phyloP scores from a whole-genome alignment of 208 protist genomes.

The Acanthamoeba royreba region DNA sequence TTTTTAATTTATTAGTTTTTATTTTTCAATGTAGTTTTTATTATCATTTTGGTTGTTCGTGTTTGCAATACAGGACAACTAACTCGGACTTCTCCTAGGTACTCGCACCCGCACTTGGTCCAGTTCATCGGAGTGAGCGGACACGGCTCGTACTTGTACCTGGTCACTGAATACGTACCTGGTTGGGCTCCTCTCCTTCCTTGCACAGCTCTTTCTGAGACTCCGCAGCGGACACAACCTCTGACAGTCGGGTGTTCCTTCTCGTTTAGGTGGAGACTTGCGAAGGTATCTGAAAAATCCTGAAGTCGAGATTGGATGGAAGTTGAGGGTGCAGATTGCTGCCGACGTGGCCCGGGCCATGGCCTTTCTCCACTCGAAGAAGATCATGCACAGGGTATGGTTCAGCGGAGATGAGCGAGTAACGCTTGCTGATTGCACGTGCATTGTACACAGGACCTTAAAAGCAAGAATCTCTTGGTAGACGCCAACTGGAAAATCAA shows the following conservation, averaged over 20 bases:
- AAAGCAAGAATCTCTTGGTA: constrained; percentile 54
- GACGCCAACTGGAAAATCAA: not conserved
- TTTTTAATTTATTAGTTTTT: not conserved
- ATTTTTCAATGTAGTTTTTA: not conserved
- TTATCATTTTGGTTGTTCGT: not conserved
- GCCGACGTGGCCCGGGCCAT: constrained; percentile 51
- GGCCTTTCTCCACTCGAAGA: constrained; percentile 57
- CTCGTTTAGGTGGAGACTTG: not conserved
- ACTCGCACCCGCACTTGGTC: constrained; percentile 55
- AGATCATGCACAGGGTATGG: constrained; percentile 69
- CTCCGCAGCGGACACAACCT: too few relatives aligned
- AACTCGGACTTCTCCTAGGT: not conserved
- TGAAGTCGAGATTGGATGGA: not conserved
- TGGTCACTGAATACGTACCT: constrained; percentile 39
- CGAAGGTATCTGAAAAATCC: not conserved
- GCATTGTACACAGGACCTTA: too few relatives aligned
- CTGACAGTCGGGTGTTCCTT: too few relatives aligned
- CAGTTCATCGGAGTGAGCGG: constrained; percentile 55
- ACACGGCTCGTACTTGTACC: constrained; percentile 40
- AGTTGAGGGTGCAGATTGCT: constrained; percentile 44
- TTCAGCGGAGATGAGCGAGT: too few relatives aligned
- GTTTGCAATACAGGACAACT: too few relatives aligned
- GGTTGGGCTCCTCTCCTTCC: not conserved
- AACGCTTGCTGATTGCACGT: too few relatives aligned
- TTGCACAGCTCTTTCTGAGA: not conserved